phyloP scores from a whole-genome alignment of 345 rosid genomes.

The Pistacia vera region DNA sequence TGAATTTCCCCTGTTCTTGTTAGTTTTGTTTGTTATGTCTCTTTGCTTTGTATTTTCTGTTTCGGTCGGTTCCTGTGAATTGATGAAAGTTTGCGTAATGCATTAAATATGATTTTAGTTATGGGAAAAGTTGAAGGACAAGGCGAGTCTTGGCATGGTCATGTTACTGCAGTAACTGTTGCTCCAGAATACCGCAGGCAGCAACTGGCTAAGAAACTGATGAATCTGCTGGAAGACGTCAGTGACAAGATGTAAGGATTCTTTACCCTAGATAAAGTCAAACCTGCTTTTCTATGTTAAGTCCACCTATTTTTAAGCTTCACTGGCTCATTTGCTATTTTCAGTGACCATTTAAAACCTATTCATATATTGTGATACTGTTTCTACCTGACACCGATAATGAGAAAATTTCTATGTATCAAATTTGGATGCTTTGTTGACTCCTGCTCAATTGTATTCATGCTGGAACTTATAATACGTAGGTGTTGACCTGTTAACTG shows the following conservation, averaged over 20 bases:
- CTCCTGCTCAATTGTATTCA: background rate
- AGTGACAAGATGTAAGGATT: constrained; percentile 86
- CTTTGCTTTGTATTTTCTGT: background rate
- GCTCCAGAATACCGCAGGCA: constrained; percentile 88
- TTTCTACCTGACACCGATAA: too few relatives aligned
- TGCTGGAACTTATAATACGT: background rate
- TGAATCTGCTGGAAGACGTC: constrained; percentile 84
- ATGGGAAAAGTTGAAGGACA: constrained; percentile 99
- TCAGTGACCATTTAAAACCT: background rate
- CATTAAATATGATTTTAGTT: constrained; percentile 45
- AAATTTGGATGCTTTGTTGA: background rate
- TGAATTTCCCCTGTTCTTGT: background rate
- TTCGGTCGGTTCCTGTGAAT: background rate
- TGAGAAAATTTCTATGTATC: background rate
- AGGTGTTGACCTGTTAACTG: background rate
- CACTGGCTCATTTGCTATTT: background rate
- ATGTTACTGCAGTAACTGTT: constrained; percentile 93
- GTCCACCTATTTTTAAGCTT: background rate
- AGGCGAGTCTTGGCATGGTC: constrained; percentile 99
- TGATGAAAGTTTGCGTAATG: background rate
- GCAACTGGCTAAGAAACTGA: constrained; percentile 85
- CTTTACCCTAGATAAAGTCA: background rate
- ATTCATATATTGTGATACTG: background rate
- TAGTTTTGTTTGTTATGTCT: background rate
- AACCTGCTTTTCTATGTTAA: background rate